Percentiles rank a stretch among this genome's conserved stretches.
Conservation (phyloP, 2,329 filamentous ascomycete species). For the Thielaviopsis musarum region DNA sequence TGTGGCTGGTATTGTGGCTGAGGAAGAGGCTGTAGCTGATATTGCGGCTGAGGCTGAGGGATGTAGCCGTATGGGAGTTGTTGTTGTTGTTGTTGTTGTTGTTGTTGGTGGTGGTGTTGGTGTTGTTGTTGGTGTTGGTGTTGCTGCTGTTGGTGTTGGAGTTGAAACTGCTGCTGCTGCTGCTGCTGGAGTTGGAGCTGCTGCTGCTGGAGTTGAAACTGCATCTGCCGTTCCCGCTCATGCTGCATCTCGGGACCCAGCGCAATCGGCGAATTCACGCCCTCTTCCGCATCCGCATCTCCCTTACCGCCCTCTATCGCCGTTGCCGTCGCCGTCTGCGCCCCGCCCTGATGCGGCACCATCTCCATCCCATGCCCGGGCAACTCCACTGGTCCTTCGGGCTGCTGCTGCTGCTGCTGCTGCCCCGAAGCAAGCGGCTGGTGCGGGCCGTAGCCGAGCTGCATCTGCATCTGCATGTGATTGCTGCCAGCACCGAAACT, state of each 20-base stretch:
- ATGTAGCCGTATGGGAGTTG: neutral
- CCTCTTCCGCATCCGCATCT: neutral
- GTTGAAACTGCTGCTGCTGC: neutral
- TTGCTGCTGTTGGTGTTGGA: neutral
- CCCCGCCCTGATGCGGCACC: neutral
- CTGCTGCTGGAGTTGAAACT: neutral
- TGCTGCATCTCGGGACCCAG: neutral
- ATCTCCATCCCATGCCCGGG: neutral
- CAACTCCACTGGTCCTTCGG: neutral
- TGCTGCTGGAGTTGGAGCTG: neutral
- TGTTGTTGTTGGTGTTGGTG: neutral
- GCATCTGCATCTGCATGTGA: neutral
- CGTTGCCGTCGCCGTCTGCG: no score
- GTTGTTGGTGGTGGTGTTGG: neutral
- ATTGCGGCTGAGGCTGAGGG: neutral
- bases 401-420: neutral
- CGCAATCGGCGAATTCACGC: neutral
- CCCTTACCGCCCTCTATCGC: neutral
- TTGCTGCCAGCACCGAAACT: no score
- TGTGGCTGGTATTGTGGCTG: neutral
- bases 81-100: neutral
- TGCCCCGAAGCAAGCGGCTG: neutral
- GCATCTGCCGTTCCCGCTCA: neutral
- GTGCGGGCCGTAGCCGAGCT: neutral
- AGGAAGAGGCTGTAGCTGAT: conserved; percentile 1